Percentiles rank a stretch among this genome's conserved stretches.
Conservation (phyloP, 1,139 yeast species). For the Blastobotrys capitulatus region DNA sequence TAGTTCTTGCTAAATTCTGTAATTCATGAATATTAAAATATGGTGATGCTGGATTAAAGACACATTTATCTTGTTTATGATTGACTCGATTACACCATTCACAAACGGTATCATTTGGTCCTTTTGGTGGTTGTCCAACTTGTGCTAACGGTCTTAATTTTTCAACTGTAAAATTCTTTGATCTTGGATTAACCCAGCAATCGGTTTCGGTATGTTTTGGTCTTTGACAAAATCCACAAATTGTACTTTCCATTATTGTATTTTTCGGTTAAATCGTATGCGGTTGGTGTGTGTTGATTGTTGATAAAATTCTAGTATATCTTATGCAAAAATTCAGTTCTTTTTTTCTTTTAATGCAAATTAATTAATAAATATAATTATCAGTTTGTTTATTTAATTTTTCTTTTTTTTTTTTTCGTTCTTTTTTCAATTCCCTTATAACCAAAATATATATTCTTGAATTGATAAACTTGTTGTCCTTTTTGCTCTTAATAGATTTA, state of each 20-base stretch:
- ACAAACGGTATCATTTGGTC: slow-evolving; percentile 4
- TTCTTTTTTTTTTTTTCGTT: too few species aligned
- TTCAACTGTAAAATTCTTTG: slow-evolving; percentile 11
- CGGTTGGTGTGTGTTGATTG: too few species aligned
- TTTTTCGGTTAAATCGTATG: too few species aligned
- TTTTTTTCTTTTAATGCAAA: too few species aligned
- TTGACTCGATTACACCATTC: slow-evolving; percentile 11
- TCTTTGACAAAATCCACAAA: slow-evolving; percentile 12
- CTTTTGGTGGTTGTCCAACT: slow-evolving; percentile 9
- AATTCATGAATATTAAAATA: slow-evolving; percentile 6
- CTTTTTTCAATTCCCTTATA: too few species aligned
- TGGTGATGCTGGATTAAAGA: slow-evolving; percentile 9
- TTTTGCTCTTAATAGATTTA: too few species aligned
- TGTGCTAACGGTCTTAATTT: slow-evolving; percentile 15
- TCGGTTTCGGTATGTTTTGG: slow-evolving; percentile 12
- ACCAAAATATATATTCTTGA: too few species aligned
- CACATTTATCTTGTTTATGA: slow-evolving; percentile 8
- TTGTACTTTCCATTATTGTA: slow-evolving; percentile 1
- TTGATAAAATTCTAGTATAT: too few species aligned
- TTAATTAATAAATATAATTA: too few species aligned
- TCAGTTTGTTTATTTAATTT: too few species aligned
- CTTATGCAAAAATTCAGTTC: too few species aligned
- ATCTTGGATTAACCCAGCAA: slow-evolving; percentile 14
- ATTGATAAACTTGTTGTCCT: too few species aligned
- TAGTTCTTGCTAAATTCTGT: slow-evolving; percentile 10